Base-by-base conservation (phyloP, 1,284 basidiomycete genomes). In the Abortiporus biennis region DNA sequence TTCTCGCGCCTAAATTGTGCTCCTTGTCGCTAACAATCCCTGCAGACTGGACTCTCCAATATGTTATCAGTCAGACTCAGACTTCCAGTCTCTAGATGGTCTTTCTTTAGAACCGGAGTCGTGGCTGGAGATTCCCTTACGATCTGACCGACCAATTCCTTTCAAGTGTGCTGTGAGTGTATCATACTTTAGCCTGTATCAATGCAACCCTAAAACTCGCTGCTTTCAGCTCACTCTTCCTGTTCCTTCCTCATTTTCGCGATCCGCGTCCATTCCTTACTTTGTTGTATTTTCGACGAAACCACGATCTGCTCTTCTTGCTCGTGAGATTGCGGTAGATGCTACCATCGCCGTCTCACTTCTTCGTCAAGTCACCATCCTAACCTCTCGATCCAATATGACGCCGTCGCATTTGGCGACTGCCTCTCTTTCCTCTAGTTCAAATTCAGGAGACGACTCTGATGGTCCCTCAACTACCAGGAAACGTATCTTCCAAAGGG, bases 281-380 rank as follows among this genome's bases (percentile, higher is more conserved):
- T 85, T 78, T 53, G 80, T 84, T 34, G 76, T 85, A 20, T 85
- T 84, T 57, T 73, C 74, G 11, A 84, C 83, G 16, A 72, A 61
- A 5, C 74, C 76, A 13, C 68, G 74, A 29, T 78, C 73, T 13
- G 56, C 65, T 1, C 51, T 59, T 13, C 62, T 84, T 30, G 70
- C 77, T 5, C 71, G 68, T 40, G 81, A 85, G 53, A 80, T 85
- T 25, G 75, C 80, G 6, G 56, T 76, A 3, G 81, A 85, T 58
- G 79, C 83, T 11, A 81, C 80, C 13, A 75, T 84, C 39, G 72
- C 74, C 12, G 71, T 84, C 8, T 76, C 76, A 0, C 66, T 86
- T 11, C 54, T 76, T 43, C 78, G 79, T 31, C 71, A 78, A 51
- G 66, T 83, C 24, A 69, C 64, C 17, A 61, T 79, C 40, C 67